These are phyloP conservation scores for Colletotrichum limetticola DNA, from an alignment of 2,329 filamentous ascomycete species.

Conservation along the genomic window DNA sequence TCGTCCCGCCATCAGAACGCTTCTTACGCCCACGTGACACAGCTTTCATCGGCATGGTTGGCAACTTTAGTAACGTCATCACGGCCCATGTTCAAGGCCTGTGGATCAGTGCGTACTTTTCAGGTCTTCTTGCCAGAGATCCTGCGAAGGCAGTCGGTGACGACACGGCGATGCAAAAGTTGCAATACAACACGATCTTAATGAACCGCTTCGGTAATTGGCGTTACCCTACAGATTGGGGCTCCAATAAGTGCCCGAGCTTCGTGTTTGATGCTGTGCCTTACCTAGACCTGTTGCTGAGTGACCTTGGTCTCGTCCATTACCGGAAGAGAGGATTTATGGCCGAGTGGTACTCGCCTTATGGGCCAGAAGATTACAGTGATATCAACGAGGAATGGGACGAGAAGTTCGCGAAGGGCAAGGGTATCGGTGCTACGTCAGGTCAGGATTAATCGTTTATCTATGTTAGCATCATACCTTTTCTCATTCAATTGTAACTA, in stretches of 20 bases:
- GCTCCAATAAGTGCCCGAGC: conserved; percentile 67
- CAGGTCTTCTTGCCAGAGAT: conserved; percentile 37
- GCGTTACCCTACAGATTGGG: conserved; percentile 76
- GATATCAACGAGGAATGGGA: conserved; percentile 64
- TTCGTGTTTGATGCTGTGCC: conserved; percentile 81
- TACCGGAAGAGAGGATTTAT: conserved; percentile 64
- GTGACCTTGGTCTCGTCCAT: conserved; percentile 71
- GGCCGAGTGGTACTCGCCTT: conserved; percentile 64
- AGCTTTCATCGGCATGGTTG: conserved; percentile 56
- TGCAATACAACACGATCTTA: conserved; percentile 67
- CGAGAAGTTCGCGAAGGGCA: neutral
- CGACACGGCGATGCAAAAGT: conserved; percentile 44
- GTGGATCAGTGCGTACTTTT: conserved; percentile 74
- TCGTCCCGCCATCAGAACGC: conserved; percentile 52
- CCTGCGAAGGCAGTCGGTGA: conserved; percentile 21
- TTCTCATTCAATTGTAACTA: neutral
- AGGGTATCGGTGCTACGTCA: neutral
- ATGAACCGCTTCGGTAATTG: conserved; percentile 76
- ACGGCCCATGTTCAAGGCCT: conserved; percentile 63
- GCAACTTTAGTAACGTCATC: conserved; percentile 54
- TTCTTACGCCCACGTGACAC: conserved; percentile 53
- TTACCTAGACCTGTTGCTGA: conserved; percentile 75
- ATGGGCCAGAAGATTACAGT: conserved; percentile 68
- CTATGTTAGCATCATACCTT: neutral
- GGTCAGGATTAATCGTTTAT: neutral